Percentiles rank a stretch among this genome's conserved stretches.
These are phyloP conservation scores for Sphagnurus paluster DNA, from an alignment of 1,284 basidiomycete genomes.

Conservation along the genomic window DNA sequence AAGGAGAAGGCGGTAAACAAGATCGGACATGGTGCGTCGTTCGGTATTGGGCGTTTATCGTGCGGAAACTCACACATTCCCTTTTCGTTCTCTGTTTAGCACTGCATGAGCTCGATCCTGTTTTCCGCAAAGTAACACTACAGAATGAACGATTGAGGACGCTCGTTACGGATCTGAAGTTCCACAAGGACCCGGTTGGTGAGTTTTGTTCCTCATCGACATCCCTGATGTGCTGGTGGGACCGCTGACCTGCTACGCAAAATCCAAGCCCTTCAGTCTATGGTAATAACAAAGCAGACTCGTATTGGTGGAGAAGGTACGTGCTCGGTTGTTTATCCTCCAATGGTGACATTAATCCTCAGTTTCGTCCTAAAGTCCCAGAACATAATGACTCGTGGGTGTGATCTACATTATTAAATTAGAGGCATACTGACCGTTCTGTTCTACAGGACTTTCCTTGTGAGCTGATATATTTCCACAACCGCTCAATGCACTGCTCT, in stretches of 20 bases:
- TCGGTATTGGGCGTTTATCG: background rate
- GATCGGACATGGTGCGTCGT: conserved; percentile 75
- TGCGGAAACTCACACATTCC: background rate
- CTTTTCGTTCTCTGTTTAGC: conserved; percentile 37
- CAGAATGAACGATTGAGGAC: conserved; percentile 68
- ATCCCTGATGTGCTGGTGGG: no score
- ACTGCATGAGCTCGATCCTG: conserved; percentile 82
- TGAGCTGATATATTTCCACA: conserved; percentile 27
- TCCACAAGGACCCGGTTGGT: conserved; percentile 85
- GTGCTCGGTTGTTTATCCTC: conserved; percentile 6
- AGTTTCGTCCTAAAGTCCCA: conserved; percentile 48
- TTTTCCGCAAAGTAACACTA: conserved; percentile 77
- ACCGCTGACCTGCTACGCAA: no score
- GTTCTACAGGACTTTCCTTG: conserved; percentile 66
- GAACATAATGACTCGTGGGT: conserved; percentile 84
- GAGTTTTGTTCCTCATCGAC: conserved; percentile 19
- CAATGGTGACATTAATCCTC: background rate
- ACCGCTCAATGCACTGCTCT: background rate
- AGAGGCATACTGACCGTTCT: background rate
- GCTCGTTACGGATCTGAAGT: conserved; percentile 73
- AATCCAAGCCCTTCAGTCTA: conserved; percentile 93
- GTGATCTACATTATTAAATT: conserved; percentile 1
- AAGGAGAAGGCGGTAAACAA: conserved; percentile 83
- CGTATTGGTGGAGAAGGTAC: conserved; percentile 86
- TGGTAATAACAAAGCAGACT: conserved; percentile 93